Evolutionary conservation across 345 rosid species (phyloP).

Genomic region (Pugionium dolabratum): DNA sequence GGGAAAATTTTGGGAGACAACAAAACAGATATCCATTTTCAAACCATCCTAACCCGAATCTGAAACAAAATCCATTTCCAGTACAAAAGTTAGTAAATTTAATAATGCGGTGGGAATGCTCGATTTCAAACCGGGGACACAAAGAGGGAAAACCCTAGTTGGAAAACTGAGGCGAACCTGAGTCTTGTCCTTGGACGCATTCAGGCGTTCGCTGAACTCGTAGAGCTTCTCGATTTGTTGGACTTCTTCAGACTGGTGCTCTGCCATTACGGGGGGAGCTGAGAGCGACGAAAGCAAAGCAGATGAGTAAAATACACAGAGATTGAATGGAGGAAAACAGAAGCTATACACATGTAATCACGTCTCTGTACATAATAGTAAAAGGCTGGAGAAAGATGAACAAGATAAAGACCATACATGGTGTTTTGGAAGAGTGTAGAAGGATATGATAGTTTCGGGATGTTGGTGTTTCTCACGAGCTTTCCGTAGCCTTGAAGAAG

Average conservation of each 20-base stretch:
- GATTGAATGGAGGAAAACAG: constrained; percentile 2
- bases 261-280: constrained; percentile 61
- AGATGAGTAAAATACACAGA: constrained; percentile 23
- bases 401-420: constrained; percentile 30
- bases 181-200: constrained; percentile 91
- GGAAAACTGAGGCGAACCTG: constrained; percentile 49
- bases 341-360: constrained; percentile 19
- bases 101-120: not conserved
- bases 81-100: not conserved
- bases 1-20: not conserved
- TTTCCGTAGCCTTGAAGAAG: constrained; percentile 34
- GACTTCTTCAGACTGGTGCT: constrained; percentile 59
- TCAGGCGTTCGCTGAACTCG: constrained; percentile 94
- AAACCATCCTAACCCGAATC: not conserved
- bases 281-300: constrained; percentile 39
- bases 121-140: constrained; percentile 2
- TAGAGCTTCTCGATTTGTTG: constrained; percentile 91
- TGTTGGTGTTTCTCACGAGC: constrained; percentile 5
- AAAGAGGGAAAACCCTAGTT: constrained; percentile 31
- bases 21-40: not conserved
- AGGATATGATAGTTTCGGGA: constrained; percentile 5
- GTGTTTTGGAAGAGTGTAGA: constrained; percentile 20
- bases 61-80: not conserved
- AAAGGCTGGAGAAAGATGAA: constrained; percentile 24
- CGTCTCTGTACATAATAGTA: not conserved